Percentiles rank a stretch among this genome's conserved stretches.
phyloP scores from a whole-genome alignment of 805 yeast genomes.

The Nakazawaea ernobii region DNA sequence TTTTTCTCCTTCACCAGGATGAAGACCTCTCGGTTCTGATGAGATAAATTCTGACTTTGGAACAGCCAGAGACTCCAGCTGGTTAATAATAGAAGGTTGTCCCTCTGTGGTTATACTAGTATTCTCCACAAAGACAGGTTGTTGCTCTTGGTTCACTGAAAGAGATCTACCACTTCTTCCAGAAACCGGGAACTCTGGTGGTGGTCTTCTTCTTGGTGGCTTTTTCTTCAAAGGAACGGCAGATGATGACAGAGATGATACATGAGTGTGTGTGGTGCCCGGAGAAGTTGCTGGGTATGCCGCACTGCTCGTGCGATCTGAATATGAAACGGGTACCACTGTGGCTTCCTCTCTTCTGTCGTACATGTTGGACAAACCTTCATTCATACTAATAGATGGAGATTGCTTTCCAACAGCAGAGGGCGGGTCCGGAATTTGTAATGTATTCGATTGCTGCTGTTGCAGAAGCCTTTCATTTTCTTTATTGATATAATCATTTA shows the following conservation, averaged over 20 bases:
- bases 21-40: not conserved
- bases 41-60: too few relatives aligned
- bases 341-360: constrained; percentile 33
- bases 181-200: constrained; percentile 31
- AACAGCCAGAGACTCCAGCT: too few relatives aligned
- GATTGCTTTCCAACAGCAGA: constrained; percentile 5
- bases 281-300: not conserved
- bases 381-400: constrained; percentile 7
- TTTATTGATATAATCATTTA: not conserved
- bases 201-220: constrained; percentile 30
- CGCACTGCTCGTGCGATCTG: constrained; percentile 12
- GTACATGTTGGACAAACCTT: constrained; percentile 18
- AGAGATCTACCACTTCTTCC: constrained; percentile 32
- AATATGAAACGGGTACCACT: constrained; percentile 25
- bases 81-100: not conserved
- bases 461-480: not conserved
- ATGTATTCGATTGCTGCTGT: not conserved
- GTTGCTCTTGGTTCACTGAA: constrained; percentile 25
- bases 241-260: not conserved
- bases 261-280: constrained; percentile 19
- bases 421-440: not conserved
- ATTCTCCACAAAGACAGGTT: constrained; percentile 24
- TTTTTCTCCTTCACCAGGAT: constrained; percentile 39
- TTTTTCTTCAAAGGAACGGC: constrained; percentile 1
- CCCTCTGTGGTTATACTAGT: constrained; percentile 12